Evolutionary conservation across 2,329 filamentous ascomycete species (phyloP), one percentile per base, ranked within the genome.

Genomic region (Teratosphaeria nubilosa): DNA sequence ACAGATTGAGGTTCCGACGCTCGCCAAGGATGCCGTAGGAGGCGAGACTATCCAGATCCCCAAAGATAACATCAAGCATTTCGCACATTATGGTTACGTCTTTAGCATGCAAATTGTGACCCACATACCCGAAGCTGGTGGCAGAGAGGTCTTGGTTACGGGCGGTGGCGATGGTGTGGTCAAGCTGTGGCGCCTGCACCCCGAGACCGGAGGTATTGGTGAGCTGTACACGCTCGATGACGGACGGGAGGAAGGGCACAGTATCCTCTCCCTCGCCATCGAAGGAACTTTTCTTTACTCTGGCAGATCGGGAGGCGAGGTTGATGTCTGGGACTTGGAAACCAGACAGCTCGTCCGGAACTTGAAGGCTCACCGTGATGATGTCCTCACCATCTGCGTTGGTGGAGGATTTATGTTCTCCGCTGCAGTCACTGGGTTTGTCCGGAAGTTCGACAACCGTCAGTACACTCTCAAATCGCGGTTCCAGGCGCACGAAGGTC

Each of bases 321-420:
- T 99, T 60, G 92, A 97, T 70, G 83, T 99, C 11, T 99, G 95
- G 92, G 95, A 99, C 70, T 80, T 99, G 14, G 92, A 97, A 70
- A 97, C 94, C 0, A 86, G 87, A 56, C 94, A 99, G 73, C 86
- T 94, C 54, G 80, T 99, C 51, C 82, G 94, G 58, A 91, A 90
- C 20, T 87, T 99, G 68, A 91, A 88, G 69, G 85, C 87, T 0
- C 87, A 91, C 65, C 83, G 83, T 34, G 86, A 86, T 51, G 90
- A 97, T 70, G 83, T 97, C 54, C 90, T 95, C 78, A 87, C 90
- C 0, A 78, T 97, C 51, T 87, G 90, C 63, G 87, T 96, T 73
- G 87, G 88, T 25, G 90, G 89, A 75, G 90, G 91, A 0, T 86
- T 87, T 62, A 78, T 96, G 7, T 94, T 94, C 76, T 92, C 88